Evolutionary conservation across 2,329 filamentous ascomycete species (phyloP), one percentile per base, ranked within the genome.

Genomic region (Capronia epimyces): DNA sequence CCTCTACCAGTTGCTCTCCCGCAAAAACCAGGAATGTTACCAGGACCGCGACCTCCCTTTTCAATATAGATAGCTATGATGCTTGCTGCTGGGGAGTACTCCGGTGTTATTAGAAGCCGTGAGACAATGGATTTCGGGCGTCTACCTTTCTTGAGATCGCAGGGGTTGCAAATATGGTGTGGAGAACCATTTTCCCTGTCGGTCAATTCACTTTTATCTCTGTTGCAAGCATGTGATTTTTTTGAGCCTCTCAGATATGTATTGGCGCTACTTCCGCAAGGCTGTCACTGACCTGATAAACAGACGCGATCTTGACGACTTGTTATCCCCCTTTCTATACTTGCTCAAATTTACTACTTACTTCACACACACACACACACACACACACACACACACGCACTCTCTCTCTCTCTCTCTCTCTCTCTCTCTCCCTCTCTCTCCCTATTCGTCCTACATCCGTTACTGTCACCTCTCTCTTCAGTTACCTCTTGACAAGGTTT

Each of bases 271-370:
- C 16, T 22, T n/a, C 27, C 21, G n/a, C 46, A 22, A 43, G 46
- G 24, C 46, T 49, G 39, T 43, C 24, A 34, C 46, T 41, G 22
- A 36, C 7, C 31, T 34, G 10, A 21, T 41, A 15, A 40, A 16
- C 10, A 8, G 27, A 31, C 27, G 7, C 13, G 13, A 7, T 16
- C 24, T 49, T 49, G 18, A 16, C 46, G 3, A 42, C 31, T 18
- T 43, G n/a, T n/a, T 4, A 43, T 20, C 31, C 7, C n/a, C 20
- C 20, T 22, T 36, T 13, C 15, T 18, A n/a, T n/a, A 36, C 32
- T 36, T 36, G n/a, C 15, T 4, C 12, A 36, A n/a, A 36, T 6
- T 18, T n/a, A n/a, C n/a, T n/a, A n/a, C n/a, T n/a, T n/a, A n/a
- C n/a, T n/a, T n/a, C n/a, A n/a, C n/a, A n/a, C n/a, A n/a, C n/a